These are phyloP conservation scores for Vaccinium myrtillus DNA, from an alignment of 148 eudicot genomes.

Conservation along the genomic window DNA sequence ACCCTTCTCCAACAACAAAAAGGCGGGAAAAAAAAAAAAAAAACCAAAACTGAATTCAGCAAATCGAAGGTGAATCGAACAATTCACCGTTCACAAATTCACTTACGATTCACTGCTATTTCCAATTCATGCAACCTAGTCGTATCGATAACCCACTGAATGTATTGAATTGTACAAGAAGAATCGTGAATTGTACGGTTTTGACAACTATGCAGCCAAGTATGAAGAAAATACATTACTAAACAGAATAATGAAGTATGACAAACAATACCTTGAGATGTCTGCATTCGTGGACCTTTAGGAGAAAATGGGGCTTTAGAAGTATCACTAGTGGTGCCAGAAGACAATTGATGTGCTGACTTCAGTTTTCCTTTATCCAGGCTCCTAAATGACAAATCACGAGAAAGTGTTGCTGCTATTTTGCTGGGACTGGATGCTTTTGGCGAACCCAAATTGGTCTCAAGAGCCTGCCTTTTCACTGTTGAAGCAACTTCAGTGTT, in stretches of 20 bases:
- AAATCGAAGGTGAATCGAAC: too few species aligned
- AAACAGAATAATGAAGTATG: slow-evolving; percentile 22
- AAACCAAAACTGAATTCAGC: too few species aligned
- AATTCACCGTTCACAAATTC: too few species aligned
- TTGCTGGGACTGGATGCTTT: slow-evolving; percentile 42
- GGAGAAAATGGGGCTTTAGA: slow-evolving; percentile 49
- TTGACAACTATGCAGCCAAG: neutral
- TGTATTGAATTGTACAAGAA: too few species aligned
- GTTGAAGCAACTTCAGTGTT: slow-evolving; percentile 49
- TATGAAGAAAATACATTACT: slow-evolving; percentile 19
- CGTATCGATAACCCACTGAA: too few species aligned
- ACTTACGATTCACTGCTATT: too few species aligned
- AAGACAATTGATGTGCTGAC: slow-evolving; percentile 35
- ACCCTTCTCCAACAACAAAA: too few species aligned
- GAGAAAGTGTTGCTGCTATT: slow-evolving; percentile 44
- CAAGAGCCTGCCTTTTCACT: slow-evolving; percentile 63
- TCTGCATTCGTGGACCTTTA: slow-evolving; percentile 26
- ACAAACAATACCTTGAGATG: slow-evolving; percentile 34
- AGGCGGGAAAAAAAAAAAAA: too few species aligned
- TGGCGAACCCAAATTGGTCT: slow-evolving; percentile 48
- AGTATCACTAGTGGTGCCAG: slow-evolving; percentile 35
- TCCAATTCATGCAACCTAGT: too few species aligned
- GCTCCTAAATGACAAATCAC: slow-evolving; percentile 47
- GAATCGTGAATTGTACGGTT: too few species aligned
- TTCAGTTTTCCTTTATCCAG: slow-evolving; percentile 53